Conservation (phyloP, 805 yeast genomes). For the Barnettozyma vustinii region DNA sequence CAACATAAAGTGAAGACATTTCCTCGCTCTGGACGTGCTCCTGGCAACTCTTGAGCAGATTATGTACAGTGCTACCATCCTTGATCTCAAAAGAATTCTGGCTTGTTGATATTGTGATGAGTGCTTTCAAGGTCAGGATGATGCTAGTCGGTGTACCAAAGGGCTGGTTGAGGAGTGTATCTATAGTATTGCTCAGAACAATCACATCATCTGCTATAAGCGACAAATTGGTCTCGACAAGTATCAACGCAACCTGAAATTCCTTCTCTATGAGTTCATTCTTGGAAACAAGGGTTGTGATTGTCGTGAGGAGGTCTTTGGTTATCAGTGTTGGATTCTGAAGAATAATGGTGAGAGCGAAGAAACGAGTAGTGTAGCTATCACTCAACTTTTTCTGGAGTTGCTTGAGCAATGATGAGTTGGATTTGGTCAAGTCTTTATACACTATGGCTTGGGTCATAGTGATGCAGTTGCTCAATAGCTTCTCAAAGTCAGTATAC, state of each 20-base stretch:
- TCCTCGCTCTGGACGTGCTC: conserved; percentile 6
- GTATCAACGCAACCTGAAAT: conserved; percentile 12
- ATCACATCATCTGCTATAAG: not conserved
- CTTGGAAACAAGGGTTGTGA: not conserved
- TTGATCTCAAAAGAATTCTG: not conserved
- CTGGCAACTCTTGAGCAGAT: not conserved
- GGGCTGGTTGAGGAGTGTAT: not conserved
- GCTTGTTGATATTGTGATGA: conserved; percentile 8
- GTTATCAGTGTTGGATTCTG: conserved; percentile 7
- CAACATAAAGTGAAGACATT: conserved; percentile 17
- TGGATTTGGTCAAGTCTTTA: conserved; percentile 4
- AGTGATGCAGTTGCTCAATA: not conserved
- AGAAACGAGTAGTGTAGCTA: conserved; percentile 8
- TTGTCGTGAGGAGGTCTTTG: not conserved
- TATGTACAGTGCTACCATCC: not conserved
- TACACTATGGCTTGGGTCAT: not conserved
- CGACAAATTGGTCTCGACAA: conserved; percentile 10
- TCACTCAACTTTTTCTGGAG: conserved; percentile 5
- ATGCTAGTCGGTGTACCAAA: conserved; percentile 1
- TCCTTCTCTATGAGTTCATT: not conserved
- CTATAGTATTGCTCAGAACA: not conserved
- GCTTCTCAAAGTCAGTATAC: not conserved
- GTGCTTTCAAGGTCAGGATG: conserved; percentile 11
- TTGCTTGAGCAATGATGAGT: conserved; percentile 9
- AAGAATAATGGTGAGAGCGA: conserved; percentile 15